Conservation (phyloP, 2,329 filamentous ascomycete species). For the Botrytis pseudocinerea region DNA sequence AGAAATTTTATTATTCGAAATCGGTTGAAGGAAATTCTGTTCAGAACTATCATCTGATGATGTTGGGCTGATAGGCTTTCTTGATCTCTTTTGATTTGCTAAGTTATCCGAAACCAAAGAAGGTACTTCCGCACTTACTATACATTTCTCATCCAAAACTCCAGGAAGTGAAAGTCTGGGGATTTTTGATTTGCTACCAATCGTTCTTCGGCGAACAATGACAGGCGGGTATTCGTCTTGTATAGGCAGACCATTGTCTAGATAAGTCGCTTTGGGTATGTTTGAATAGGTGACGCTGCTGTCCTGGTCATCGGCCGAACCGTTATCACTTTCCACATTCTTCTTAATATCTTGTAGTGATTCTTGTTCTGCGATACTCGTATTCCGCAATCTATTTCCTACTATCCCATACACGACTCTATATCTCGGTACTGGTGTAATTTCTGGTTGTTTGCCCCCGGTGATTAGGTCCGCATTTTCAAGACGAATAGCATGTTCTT, state of each 20-base stretch:
- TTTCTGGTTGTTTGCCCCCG: slow-evolving; percentile 28
- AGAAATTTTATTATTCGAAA: slow-evolving; percentile 37
- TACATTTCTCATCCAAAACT: slow-evolving; percentile 21
- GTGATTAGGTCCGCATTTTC: slow-evolving; percentile 28
- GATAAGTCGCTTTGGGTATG: neutral
- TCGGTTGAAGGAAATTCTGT: slow-evolving; percentile 26
- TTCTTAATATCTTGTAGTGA: slow-evolving; percentile 35
- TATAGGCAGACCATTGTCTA: neutral
- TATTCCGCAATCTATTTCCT: slow-evolving; percentile 51
- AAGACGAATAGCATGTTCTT: slow-evolving; percentile 45
- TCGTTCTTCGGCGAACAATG: neutral
- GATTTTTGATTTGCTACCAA: slow-evolving; percentile 11
- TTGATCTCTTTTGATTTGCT: slow-evolving; percentile 39
- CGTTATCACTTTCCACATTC: slow-evolving; percentile 29
- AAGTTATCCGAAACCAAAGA: slow-evolving; percentile 26
- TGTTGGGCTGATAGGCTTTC: slow-evolving; percentile 36
- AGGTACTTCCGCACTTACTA: neutral
- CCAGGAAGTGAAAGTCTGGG: slow-evolving; percentile 12
- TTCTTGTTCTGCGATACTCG: slow-evolving; percentile 40
- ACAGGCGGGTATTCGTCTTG: neutral
- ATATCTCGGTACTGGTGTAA: slow-evolving; percentile 42
- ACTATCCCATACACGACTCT: slow-evolving; percentile 61
- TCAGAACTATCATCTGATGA: slow-evolving; percentile 35
- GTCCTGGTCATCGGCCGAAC: slow-evolving; percentile 2
- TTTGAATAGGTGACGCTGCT: neutral